Evolutionary conservation across 345 rosid genomes (phyloP), one percentile per base, ranked within the genome.

Genomic region (Arabis alpina): DNA sequence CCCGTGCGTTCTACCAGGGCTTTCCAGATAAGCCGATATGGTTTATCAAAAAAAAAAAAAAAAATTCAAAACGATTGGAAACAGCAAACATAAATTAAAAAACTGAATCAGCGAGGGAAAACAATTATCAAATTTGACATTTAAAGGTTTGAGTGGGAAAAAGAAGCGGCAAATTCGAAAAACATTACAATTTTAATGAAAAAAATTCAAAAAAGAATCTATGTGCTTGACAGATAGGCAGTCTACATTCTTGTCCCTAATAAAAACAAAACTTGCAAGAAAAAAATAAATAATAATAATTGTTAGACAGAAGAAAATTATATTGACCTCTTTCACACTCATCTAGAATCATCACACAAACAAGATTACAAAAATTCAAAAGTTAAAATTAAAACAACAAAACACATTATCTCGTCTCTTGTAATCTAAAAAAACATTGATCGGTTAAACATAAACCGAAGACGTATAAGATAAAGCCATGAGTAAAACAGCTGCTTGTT

Each of bases 391-490:
- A 28, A 30, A 54, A 13, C 15, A 8, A 66, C 13, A 56, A n/a
- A 41, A 50, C 58, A 54, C 40, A 40, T 19, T 19, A 68, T 72
- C 54, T 78, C 61, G 81, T 78, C 54, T 36, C 55, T 37, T 41
- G 9, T 11, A 28, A 50, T 13, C 13, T 23, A 8, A 28, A 11
- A 52, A 52, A n/a, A 36, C 1, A 28, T 5, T 34, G 37, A 34
- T 6, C 7, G 11, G 19, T 45, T 78, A 87, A 54, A 88, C 87
- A 64, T 85, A 89, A 62, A 91, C 92, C 2, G 90, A 82, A 61
- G 75, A 65, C 1, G 91, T 89, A 77, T 80, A 91, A 8, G 99
- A 91, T 1, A 94, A 76, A 60, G 99, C 93, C 99, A 94, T 94
- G 62, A 94, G 79, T 24, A 94, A 73, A 10, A 88, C 84, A 0